phyloP scores from a whole-genome alignment of 768 basidiomycete genomes.

The Termitomyces sp. region DNA sequence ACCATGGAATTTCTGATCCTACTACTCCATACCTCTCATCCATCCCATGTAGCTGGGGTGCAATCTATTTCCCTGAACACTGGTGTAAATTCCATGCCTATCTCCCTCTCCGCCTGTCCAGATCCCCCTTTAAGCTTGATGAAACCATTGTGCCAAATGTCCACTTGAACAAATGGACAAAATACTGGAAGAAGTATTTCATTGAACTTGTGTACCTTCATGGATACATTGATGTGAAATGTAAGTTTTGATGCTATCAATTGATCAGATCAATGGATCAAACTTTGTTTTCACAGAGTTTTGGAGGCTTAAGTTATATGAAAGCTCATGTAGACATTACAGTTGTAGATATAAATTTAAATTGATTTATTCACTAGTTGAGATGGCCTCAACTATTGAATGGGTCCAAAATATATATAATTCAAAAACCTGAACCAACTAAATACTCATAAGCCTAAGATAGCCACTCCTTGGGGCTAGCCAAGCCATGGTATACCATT shows the following conservation, averaged over 20 bases:
- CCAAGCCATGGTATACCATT: no score
- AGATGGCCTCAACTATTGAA: no score
- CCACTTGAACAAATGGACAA: conserved; percentile 77
- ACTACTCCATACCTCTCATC: conserved; percentile 79
- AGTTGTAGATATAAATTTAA: no score
- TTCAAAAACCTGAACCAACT: no score
- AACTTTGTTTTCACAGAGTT: conserved; percentile 37
- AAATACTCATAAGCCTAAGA: no score
- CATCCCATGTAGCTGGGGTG: conserved; percentile 91
- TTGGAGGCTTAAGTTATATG: no score
- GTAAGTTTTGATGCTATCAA: no score
- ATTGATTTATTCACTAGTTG: no score
- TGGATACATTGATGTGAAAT: conserved; percentile 42
- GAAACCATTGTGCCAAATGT: conserved; percentile 63
- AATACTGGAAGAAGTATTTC: conserved; percentile 88
- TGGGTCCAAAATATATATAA: no score
- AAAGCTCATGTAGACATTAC: no score
- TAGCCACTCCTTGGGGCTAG: no score
- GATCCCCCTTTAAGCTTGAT: conserved; percentile 35
- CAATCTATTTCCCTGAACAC: conserved; percentile 84
- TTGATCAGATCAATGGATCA: no score
- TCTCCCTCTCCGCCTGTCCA: conserved; percentile 68
- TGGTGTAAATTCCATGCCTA: conserved; percentile 88
- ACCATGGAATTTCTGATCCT: conserved; percentile 34
- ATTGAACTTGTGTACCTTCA: conserved; percentile 82